A percentile compares a stretch with the other conserved stretches of the same genome.
Conservation (phyloP, 2,329 filamentous ascomycete genomes). For the Fusarium foetens region DNA sequence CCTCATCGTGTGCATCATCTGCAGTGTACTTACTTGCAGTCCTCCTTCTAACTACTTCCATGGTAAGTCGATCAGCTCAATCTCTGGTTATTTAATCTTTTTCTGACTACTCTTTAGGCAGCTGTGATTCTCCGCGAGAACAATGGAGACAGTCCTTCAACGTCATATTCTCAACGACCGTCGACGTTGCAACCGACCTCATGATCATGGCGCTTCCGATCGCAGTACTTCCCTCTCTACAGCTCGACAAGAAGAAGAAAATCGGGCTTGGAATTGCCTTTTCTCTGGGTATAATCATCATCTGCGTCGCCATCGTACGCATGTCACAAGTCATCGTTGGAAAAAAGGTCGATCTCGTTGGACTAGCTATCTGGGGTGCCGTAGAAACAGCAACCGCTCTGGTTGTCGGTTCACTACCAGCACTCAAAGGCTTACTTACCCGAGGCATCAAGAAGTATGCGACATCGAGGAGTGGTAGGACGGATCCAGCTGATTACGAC, state of each 20-base stretch:
- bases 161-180: slow-evolving; percentile 20
- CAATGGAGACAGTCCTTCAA: slow-evolving; percentile 14
- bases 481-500: slow-evolving; percentile 5
- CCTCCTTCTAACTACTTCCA: slow-evolving; percentile 18
- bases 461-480: background rate
- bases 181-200: slow-evolving; percentile 17
- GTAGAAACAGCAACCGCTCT: slow-evolving; percentile 28
- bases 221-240: slow-evolving; percentile 13
- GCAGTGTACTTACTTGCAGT: slow-evolving; percentile 12
- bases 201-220: slow-evolving; percentile 32
- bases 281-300: slow-evolving; percentile 21
- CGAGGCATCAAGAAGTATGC: slow-evolving; percentile 22
- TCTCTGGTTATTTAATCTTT: accelerated
- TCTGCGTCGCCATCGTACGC: slow-evolving; percentile 13
- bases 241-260: slow-evolving; percentile 26
- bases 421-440: slow-evolving; percentile 14
- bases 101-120: background rate
- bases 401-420: slow-evolving; percentile 14
- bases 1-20: slow-evolving; percentile 8
- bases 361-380: slow-evolving; percentile 20
- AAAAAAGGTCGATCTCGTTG: slow-evolving; percentile 15
- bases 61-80: background rate
- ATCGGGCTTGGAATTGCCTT: slow-evolving; percentile 18
- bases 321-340: slow-evolving; percentile 27
- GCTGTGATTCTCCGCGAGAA: slow-evolving; percentile 9